Conservation (phyloP, 371 early-diverging fungal species). For the Dichotomocladium elegans region DNA sequence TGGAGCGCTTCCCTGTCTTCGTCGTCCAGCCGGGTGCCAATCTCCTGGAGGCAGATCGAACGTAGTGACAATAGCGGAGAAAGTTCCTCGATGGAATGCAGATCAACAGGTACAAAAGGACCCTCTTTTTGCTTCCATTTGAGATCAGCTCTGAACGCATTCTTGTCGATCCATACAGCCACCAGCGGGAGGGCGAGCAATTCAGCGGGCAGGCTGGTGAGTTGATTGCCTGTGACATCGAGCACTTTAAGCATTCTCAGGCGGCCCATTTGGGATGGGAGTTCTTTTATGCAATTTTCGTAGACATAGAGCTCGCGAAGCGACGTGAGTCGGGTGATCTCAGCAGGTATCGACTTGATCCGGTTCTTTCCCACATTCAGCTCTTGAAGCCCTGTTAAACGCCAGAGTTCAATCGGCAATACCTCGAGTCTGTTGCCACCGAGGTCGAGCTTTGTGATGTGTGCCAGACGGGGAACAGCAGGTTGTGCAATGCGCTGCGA, state of each 20-base stretch:
- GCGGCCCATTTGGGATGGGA: conserved; percentile 78
- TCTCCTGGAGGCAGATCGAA: conserved; percentile 1
- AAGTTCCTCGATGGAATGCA: no score
- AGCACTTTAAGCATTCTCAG: conserved; percentile 41
- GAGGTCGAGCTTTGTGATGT: conserved; percentile 80
- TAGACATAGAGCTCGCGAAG: conserved; percentile 87
- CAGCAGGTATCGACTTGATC: conserved; percentile 78
- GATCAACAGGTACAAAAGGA: no score
- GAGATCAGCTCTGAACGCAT: conserved; percentile 24
- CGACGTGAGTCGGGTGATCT: conserved; percentile 77
- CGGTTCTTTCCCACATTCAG: conserved; percentile 90
- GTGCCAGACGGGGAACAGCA: conserved; percentile 28
- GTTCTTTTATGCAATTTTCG: conserved; percentile 81
- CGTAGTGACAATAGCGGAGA: conserved; percentile 15
- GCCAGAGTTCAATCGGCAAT: conserved; percentile 72
- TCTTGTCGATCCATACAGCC: conserved; percentile 36
- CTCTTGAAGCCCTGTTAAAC: conserved; percentile 59
- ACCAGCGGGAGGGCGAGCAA: conserved; percentile 23
- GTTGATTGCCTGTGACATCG: conserved; percentile 55
- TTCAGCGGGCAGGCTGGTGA: conserved; percentile 44
- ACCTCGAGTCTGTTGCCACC: conserved; percentile 83
- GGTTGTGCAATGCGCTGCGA: conserved; percentile 40
- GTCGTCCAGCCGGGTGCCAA: background rate
- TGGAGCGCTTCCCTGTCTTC: background rate
- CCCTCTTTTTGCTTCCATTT: background rate